A percentile compares a stretch with the other conserved stretches of the same genome.
These are phyloP conservation scores for Boletus rex-veris DNA, from an alignment of 768 basidiomycete species.

Conservation along the genomic window DNA sequence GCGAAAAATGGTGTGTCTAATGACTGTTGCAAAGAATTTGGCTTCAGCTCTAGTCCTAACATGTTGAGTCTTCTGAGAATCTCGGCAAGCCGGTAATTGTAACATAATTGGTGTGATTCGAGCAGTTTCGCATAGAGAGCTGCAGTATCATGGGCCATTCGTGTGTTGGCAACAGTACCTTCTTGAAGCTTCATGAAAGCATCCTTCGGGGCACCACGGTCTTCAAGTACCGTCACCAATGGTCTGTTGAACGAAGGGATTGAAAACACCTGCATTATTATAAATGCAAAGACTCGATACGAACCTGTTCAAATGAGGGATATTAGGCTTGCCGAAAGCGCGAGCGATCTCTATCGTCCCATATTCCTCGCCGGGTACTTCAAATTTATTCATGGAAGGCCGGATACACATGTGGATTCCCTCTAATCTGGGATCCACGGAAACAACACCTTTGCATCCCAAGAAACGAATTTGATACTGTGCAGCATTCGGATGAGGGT, in stretches of 20 bases:
- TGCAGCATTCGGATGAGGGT: neutral
- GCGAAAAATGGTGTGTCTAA: conserved; percentile 57
- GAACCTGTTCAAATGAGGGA: conserved; percentile 71
- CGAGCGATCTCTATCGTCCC: conserved; percentile 74
- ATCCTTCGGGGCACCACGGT: conserved; percentile 57
- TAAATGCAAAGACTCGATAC: conserved; percentile 31
- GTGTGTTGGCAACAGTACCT: conserved; percentile 50
- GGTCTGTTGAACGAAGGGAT: conserved; percentile 40
- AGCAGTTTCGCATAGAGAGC: conserved; percentile 48
- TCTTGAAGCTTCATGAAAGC: conserved; percentile 64
- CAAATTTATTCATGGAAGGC: conserved; percentile 74
- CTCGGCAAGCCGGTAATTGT: conserved; percentile 45
- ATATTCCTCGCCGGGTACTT: conserved; percentile 40
- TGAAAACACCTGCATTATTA: neutral
- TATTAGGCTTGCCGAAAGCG: conserved; percentile 56
- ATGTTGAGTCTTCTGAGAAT: conserved; percentile 49
- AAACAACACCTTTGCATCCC: conserved; percentile 81
- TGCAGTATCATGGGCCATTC: conserved; percentile 58
- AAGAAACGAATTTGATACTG: conserved; percentile 81
- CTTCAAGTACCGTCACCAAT: conserved; percentile 76
- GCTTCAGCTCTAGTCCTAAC: conserved; percentile 47
- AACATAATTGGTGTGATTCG: conserved; percentile 43
- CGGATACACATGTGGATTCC: conserved; percentile 69
- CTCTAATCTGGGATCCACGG: conserved; percentile 50
- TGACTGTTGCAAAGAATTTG: conserved; percentile 29